phyloP scores from a whole-genome alignment of 805 yeast genomes.

The Candida chilensis region DNA sequence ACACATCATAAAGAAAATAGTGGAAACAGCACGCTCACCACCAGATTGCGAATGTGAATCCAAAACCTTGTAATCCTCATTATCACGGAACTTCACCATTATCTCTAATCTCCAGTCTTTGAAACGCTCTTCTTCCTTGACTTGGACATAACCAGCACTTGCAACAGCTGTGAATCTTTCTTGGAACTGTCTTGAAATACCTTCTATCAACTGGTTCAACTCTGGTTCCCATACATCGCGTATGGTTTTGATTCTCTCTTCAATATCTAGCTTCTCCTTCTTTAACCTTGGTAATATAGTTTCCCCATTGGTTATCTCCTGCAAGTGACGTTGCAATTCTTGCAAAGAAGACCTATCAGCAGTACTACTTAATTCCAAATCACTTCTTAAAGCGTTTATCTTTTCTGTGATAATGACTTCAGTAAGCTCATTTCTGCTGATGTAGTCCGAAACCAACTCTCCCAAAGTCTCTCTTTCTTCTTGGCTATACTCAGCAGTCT shows the following conservation, averaged over 20 bases:
- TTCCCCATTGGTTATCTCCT: conserved; percentile 21
- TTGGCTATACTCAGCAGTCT: conserved; percentile 21
- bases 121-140: conserved; percentile 40
- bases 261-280: conserved; percentile 14
- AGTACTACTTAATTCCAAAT: conserved; percentile 20
- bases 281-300: conserved; percentile 25
- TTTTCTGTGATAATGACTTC: conserved; percentile 24
- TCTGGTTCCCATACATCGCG: conserved; percentile 52
- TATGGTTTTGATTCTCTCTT: conserved; percentile 25
- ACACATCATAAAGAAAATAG: conserved; percentile 83
- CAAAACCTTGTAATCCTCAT: conserved; percentile 56
- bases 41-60: conserved; percentile 93
- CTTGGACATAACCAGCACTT: conserved; percentile 78
- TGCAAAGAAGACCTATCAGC: conserved; percentile 28
- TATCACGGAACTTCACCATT: conserved; percentile 77
- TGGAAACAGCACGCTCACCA: conserved; percentile 94
- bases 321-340: conserved; percentile 26
- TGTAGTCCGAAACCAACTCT: conserved; percentile 26
- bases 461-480: conserved; percentile 28
- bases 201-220: conserved; percentile 38
- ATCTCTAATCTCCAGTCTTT: conserved; percentile 81
- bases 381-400: conserved; percentile 38
- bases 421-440: conserved; percentile 23
- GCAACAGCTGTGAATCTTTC: conserved; percentile 66
- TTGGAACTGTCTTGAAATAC: conserved; percentile 58